Evolutionary conservation across 371 early-diverging fungal genomes (phyloP).

Genomic region (Zopfochytrium polystomum): DNA sequence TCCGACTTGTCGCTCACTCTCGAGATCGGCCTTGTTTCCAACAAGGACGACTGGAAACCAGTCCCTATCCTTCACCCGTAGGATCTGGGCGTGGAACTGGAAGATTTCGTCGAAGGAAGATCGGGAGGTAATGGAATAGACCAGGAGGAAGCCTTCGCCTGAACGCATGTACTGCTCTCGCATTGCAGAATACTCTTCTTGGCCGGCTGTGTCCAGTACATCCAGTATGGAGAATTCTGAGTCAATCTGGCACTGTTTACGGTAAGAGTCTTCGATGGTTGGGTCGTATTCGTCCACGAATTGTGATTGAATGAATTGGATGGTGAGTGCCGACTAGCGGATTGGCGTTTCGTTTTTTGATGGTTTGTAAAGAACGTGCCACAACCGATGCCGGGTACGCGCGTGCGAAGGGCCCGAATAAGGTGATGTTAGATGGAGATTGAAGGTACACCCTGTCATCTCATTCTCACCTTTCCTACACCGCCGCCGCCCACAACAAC

Average conservation of each 20-base stretch:
- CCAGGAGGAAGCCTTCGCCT: conserved; percentile 86
- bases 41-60: conserved; percentile 82
- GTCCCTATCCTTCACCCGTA: conserved; percentile 77
- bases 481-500: conserved; percentile 49
- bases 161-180: conserved; percentile 94
- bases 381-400: background rate
- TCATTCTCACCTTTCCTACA: conserved; percentile 50
- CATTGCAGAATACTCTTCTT: conserved; percentile 65
- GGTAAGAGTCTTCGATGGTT: conserved; percentile 94
- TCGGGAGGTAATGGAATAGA: conserved; percentile 84
- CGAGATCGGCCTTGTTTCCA: conserved; percentile 79
- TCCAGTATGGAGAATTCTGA: conserved; percentile 89
- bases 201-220: conserved; percentile 93
- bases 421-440: background rate
- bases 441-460: background rate
- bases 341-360: background rate
- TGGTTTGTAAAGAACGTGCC: background rate
- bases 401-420: background rate
- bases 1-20: conserved; percentile 43
- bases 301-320: conserved; percentile 4
- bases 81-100: conserved; percentile 77
- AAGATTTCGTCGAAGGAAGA: conserved; percentile 82
- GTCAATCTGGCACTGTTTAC: conserved; percentile 92
- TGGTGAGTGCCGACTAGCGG: background rate
- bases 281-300: conserved; percentile 84